These are phyloP conservation scores for Arthrobotrys conoides DNA, from an alignment of 2,329 filamentous ascomycete genomes.

Conservation along the genomic window DNA sequence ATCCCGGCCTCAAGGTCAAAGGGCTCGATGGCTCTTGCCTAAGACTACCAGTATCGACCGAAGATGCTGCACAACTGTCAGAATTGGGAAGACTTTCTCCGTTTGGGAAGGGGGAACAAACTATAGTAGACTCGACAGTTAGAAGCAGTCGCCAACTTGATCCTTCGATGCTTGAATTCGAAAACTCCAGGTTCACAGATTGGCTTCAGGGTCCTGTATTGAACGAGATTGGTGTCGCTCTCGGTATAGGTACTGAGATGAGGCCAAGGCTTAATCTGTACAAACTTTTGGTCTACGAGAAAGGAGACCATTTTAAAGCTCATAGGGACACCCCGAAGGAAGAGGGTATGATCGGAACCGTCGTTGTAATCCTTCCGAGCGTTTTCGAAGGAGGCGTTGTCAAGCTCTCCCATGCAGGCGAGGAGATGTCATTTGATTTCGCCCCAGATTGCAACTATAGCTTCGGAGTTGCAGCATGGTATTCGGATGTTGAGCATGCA, in stretches of 20 bases:
- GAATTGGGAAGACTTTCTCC: conserved; percentile 32
- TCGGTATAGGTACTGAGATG: conserved; percentile 42
- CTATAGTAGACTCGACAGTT: conserved; percentile 29
- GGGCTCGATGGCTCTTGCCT: conserved; percentile 34
- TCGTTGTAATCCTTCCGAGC: conserved; percentile 47
- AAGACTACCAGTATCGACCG: conserved; percentile 38
- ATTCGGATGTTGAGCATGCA: conserved; percentile 55
- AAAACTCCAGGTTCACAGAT: conserved; percentile 33
- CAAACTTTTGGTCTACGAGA: conserved; percentile 48
- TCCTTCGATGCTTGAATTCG: conserved; percentile 27
- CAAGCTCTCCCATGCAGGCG: conserved; percentile 35
- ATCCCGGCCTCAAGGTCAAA: conserved; percentile 41
- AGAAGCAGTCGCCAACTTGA: conserved; percentile 53
- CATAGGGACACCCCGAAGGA: conserved; percentile 50
- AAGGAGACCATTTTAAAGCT: conserved; percentile 46
- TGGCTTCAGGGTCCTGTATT: conserved; percentile 40
- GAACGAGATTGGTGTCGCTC: conserved; percentile 18
- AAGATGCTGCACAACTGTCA: conserved; percentile 32
- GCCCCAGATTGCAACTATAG: conserved; percentile 38
- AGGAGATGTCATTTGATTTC: conserved; percentile 45
- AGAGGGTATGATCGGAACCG: conserved; percentile 56
- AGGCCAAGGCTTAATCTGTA: conserved; percentile 41
- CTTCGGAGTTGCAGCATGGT: conserved; percentile 46
- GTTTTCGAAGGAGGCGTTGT: conserved; percentile 48
- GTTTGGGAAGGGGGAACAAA: conserved; percentile 46